phyloP scores from a whole-genome alignment of 2,329 filamentous ascomycete species.

The Botrytis byssoidea region DNA sequence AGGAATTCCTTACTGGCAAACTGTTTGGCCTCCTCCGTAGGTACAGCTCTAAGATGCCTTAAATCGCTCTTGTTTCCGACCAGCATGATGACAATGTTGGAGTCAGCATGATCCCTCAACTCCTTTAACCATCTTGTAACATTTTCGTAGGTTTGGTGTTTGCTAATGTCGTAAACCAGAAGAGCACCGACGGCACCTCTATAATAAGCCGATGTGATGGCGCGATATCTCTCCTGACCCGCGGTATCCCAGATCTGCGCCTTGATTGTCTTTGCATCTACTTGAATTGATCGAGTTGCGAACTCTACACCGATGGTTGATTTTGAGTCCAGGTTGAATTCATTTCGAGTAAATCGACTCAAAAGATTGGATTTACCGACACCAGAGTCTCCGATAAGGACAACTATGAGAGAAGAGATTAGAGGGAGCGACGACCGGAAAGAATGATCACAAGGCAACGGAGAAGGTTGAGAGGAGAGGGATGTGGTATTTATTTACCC shows the following conservation, averaged over 20 bases:
- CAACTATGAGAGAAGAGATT: conserved; percentile 59
- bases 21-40: conserved; percentile 94
- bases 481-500: conserved; percentile 56
- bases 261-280: conserved; percentile 99
- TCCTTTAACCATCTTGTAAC: conserved; percentile 99
- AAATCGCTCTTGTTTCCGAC: conserved; percentile 99
- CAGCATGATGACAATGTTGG: conserved; percentile 99
- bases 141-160: conserved; percentile 99
- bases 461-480: conserved; percentile 24
- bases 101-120: conserved; percentile 94
- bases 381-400: conserved; percentile 98
- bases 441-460: conserved; percentile 34
- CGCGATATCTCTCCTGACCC: conserved; percentile 97
- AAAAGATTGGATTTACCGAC: conserved; percentile 99
- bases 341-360: conserved; percentile 98
- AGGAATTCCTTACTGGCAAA: conserved; percentile 74
- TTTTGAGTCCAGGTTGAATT: conserved; percentile 99
- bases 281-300: conserved; percentile 96
- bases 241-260: conserved; percentile 99
- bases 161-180: conserved; percentile 99
- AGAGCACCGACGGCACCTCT: conserved; percentile 94
- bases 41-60: conserved; percentile 93
- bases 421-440: conserved; percentile 37
- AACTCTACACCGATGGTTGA: conserved; percentile 99
- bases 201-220: conserved; percentile 99